Evolutionary conservation across 2,329 filamentous ascomycete genomes (phyloP).

Genomic region (Helotiales sp.): DNA sequence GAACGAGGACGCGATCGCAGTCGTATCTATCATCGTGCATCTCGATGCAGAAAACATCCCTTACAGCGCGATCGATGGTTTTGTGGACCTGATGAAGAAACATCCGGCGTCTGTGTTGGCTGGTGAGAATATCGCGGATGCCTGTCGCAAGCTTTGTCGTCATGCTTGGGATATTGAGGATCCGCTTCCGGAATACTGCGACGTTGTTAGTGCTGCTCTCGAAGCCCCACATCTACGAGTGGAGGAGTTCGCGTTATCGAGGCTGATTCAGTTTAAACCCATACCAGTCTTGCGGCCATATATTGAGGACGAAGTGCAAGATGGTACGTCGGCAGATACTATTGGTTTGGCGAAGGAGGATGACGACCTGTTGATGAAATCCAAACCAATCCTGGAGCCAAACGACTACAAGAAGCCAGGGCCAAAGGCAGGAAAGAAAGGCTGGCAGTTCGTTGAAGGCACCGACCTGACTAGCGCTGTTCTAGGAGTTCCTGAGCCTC

Average conservation of each 20-base stretch:
- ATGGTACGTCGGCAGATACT: too few species aligned
- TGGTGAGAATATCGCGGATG: not conserved
- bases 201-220: conserved; percentile 1
- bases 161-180: not conserved
- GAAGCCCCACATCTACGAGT: not conserved
- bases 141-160: not conserved
- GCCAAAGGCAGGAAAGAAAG: not conserved
- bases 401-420: not conserved
- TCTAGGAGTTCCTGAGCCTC: conserved; percentile 4
- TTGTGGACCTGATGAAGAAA: not conserved
- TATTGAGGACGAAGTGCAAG: too few species aligned
- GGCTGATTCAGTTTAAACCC: not conserved
- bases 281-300: too few species aligned
- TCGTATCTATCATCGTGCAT: not conserved
- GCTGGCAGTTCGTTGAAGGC: conserved; percentile 16
- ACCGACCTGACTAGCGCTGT: not conserved
- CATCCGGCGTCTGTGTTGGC: not conserved
- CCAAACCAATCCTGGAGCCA: not conserved
- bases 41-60: not conserved
- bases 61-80: not conserved
- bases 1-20: not conserved
- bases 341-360: too few species aligned
- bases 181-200: not conserved
- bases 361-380: not conserved
- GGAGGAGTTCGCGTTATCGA: not conserved